Evolutionary conservation across 345 rosid species (phyloP).

Genomic region (Gossypium bickii): DNA sequence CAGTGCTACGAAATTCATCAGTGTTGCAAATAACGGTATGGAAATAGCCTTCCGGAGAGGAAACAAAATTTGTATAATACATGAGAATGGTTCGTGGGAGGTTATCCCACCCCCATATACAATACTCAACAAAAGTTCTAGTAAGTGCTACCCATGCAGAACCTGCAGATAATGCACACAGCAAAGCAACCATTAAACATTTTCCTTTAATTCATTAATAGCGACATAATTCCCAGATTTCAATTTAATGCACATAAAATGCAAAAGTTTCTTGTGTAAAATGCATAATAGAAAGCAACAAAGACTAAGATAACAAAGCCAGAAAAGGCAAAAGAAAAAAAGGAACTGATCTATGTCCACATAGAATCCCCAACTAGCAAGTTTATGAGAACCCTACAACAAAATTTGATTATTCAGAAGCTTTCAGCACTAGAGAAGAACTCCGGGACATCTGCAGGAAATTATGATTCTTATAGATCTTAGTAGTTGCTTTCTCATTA

Average conservation of each 20-base stretch:
- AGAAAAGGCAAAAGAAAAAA: background rate
- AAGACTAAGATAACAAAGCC: background rate
- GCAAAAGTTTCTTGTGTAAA: background rate
- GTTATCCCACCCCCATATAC: conserved; percentile 91
- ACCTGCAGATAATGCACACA: conserved; percentile 39
- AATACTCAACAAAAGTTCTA: conserved; percentile 67
- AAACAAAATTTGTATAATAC: conserved; percentile 81
- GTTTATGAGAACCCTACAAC: background rate
- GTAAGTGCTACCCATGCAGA: conserved; percentile 86
- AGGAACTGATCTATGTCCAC: background rate
- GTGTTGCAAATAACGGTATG: conserved; percentile 82
- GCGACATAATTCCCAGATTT: background rate
- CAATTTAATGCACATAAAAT: background rate
- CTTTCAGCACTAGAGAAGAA: background rate
- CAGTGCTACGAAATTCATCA: conserved; percentile 53
- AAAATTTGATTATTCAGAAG: background rate
- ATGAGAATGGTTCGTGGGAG: conserved; percentile 74
- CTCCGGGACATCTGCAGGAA: background rate
- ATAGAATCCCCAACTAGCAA: background rate
- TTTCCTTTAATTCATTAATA: background rate
- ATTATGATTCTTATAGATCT: background rate
- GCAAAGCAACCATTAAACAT: background rate
- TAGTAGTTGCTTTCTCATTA: background rate
- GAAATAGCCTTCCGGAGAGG: conserved; percentile 97
- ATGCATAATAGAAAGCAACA: background rate